Conservation (phyloP, 345 rosid species). For the Salix viminalis region DNA sequence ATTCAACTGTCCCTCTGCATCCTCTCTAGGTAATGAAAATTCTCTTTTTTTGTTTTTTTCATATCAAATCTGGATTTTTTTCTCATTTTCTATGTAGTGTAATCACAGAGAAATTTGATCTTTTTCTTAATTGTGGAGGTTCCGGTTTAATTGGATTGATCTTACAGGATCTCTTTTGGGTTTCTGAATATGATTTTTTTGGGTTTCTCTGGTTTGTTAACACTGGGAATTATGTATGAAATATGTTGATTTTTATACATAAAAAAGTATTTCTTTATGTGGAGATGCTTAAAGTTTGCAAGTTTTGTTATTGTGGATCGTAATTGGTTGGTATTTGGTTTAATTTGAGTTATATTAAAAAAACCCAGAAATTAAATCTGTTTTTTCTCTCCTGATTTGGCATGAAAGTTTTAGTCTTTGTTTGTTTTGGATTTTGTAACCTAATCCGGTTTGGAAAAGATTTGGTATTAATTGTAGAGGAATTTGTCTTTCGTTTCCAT, state of each 20-base stretch:
- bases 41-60: neutral
- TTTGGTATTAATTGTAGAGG: neutral
- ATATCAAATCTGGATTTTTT: neutral
- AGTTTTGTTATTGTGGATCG: neutral
- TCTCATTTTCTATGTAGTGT: too few species aligned
- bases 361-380: neutral
- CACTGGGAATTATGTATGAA: neutral
- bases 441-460: neutral
- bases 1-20: constrained; percentile 4
- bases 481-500: neutral
- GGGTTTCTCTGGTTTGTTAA: neutral
- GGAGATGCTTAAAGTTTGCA: neutral
- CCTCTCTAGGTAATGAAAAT: constrained; percentile 20
- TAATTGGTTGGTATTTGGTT: neutral
- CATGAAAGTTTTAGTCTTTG: neutral
- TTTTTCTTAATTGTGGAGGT: too few species aligned
- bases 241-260: neutral
- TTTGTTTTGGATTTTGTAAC: neutral
- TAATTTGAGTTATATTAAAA: neutral
- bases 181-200: neutral
- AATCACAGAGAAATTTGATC: too few species aligned
- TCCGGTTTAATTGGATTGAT: too few species aligned
- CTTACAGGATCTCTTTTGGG: neutral
- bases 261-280: too few species aligned
- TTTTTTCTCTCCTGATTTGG: neutral